Evolutionary conservation across 257 asterid species (phyloP).

Genomic region (Nicotiana knightiana): DNA sequence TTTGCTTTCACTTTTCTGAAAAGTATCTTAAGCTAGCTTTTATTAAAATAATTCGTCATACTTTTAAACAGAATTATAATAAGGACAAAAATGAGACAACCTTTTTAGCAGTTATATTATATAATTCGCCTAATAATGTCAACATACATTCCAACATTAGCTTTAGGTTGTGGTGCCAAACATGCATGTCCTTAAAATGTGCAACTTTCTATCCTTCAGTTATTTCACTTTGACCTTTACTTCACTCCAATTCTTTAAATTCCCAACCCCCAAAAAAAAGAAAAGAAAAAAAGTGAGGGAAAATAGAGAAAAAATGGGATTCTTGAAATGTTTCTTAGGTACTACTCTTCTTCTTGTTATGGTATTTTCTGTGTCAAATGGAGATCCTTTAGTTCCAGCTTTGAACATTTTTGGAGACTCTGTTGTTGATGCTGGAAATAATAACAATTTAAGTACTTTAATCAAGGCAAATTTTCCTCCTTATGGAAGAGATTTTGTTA

Average conservation of each 20-base stretch:
- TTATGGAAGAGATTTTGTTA: constrained; percentile 69
- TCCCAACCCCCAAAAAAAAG: neutral
- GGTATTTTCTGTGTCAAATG: constrained; percentile 19
- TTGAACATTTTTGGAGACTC: constrained; percentile 76
- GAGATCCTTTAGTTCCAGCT: constrained; percentile 73
- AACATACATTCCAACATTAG: neutral
- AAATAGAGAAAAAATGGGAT: constrained; percentile 34
- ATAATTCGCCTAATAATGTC: constrained; percentile 12
- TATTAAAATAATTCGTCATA: constrained; percentile 17
- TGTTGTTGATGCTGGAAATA: constrained; percentile 75
- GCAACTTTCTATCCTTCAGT: constrained; percentile 16
- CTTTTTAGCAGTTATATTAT: constrained; percentile 15
- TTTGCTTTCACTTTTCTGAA: neutral
- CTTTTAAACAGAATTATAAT: constrained; percentile 10
- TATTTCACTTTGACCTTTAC: constrained; percentile 12
- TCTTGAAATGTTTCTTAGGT: constrained; percentile 19
- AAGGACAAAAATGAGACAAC: constrained; percentile 6
- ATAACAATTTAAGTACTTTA: constrained; percentile 52
- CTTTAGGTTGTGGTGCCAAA: constrained; percentile 12
- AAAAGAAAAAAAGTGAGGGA: neutral
- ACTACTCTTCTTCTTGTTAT: constrained; percentile 17
- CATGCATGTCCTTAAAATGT: constrained; percentile 9
- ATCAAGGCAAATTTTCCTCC: constrained; percentile 83
- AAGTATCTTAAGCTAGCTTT: neutral
- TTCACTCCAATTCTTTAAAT: constrained; percentile 24